Evolutionary conservation across 495 filamentous ascomycete species (phyloP), one percentile per base, ranked within the genome.

Genomic region (Aspergillus haitiensis): DNA sequence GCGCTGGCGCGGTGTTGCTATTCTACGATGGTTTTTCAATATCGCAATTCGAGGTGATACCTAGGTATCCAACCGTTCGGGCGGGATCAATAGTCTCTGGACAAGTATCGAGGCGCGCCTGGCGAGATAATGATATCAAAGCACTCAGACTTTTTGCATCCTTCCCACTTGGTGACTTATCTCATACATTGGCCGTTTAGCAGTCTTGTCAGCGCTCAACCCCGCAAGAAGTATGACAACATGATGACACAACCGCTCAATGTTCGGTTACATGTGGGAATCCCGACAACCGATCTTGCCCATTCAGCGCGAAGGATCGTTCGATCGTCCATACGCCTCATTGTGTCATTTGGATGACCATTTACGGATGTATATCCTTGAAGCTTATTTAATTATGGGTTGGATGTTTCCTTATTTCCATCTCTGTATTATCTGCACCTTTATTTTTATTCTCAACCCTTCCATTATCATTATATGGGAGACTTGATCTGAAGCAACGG

Each of bases 401-500:
- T 53, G 34, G 27, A n/a, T 18, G 31, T 56, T 63, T 63, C 58
- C 58, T 63, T 13, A 56, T 57, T 37, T 27, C 21, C 21, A 1
- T 27, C 21, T 27, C 21, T 27, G 21, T 27, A 27, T 27, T 27
- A 27, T 27, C 21, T 27, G 21, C 21, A 27, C 21, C 21, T 27
- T 27, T 27, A 27, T 27, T 61, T 61, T 52, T 60, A 47, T 53
- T 60, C 45, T 64, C 44, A 45, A 46, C 49, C 55, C 55, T 49
- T 52, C 40, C 13, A 54, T 62, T 62, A 16, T 62, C 54, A 52
- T 62, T 55, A 34, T 34, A 58, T 62, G 31, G 34, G 52, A 51
- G 45, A 55, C 59, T 59, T 61, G 58, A 62, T 65, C 53, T 66
- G 66, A 71, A 72, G 69, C 69, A 66, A 63, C 69, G 67, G 70